phyloP scores from a whole-genome alignment of 805 yeast genomes.

The Tetrapisispora fleetii region DNA sequence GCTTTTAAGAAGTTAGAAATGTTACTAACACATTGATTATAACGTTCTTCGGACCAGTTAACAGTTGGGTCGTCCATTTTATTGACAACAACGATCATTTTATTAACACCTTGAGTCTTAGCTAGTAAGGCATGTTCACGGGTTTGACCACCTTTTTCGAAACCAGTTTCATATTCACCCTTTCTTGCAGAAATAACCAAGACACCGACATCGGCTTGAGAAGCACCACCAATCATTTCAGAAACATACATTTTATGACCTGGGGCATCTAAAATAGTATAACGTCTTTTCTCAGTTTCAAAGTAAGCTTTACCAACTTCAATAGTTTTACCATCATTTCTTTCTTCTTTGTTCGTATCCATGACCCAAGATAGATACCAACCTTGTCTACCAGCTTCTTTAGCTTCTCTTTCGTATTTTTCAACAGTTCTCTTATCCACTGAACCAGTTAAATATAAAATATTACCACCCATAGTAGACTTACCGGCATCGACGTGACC shows the following conservation, averaged over 20 bases:
- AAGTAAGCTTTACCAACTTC: conserved; percentile 97
- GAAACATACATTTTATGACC: conserved; percentile 99
- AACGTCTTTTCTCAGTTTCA: conserved; percentile 96
- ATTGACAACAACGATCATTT: conserved; percentile 85
- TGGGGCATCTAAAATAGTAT: conserved; percentile 97
- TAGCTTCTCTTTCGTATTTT: conserved; percentile 95
- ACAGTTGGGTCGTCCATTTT: conserved; percentile 99
- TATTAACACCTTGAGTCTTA: conserved; percentile 96
- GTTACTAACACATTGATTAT: conserved; percentile 87
- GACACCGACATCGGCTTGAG: conserved; percentile 98
- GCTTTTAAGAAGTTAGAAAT: conserved; percentile 70
- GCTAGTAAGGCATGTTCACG: conserved; percentile 97
- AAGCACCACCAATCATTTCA: conserved; percentile 99
- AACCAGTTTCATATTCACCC: conserved; percentile 99
- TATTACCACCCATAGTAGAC: conserved; percentile 98
- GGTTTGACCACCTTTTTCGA: conserved; percentile 98
- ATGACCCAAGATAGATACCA: conserved; percentile 99
- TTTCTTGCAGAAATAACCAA: conserved; percentile 96
- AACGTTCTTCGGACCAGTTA: conserved; percentile 89
- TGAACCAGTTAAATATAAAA: conserved; percentile 86
- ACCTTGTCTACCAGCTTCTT: conserved; percentile 99
- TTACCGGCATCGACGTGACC: conserved; percentile 99
- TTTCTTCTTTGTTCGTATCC: conserved; percentile 98
- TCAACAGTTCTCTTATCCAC: conserved; percentile 98
- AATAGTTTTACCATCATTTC: conserved; percentile 97